Percentiles rank a stretch among this genome's conserved stretches.
phyloP scores from a whole-genome alignment of 257 asterid genomes.

The Solanum sparsipilum region DNA sequence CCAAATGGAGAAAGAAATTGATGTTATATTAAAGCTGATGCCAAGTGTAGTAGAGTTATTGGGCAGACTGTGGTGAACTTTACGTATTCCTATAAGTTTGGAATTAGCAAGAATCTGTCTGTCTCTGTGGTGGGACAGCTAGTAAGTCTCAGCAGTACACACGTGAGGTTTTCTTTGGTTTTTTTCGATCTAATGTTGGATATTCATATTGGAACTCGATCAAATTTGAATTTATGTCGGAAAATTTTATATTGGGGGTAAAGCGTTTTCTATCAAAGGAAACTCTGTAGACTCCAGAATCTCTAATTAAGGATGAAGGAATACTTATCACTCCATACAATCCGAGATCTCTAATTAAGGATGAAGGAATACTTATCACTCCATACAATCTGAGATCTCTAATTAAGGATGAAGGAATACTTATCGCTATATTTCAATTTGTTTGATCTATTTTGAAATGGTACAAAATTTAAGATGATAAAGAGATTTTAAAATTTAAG shows the following conservation, averaged over 20 bases:
- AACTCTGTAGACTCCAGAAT: not conserved
- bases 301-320: not conserved
- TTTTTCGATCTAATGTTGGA: too few relatives aligned
- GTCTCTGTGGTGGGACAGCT: not conserved
- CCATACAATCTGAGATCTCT: too few relatives aligned
- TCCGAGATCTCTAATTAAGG: too few relatives aligned
- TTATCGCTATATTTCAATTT: too few relatives aligned
- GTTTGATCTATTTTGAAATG: not conserved
- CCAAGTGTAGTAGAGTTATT: not conserved
- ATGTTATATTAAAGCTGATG: not conserved
- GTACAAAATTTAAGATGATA: not conserved
- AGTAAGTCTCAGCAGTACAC: not conserved
- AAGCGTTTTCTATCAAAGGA: too few relatives aligned
- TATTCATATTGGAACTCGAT: fast-evolving
- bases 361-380: too few relatives aligned
- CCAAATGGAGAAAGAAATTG: not conserved
- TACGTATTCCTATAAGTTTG: not conserved
- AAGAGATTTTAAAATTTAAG: too few relatives aligned
- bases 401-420: too few relatives aligned
- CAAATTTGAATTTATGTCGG: too few relatives aligned
- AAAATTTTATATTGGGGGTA: too few relatives aligned
- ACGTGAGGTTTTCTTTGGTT: not conserved
- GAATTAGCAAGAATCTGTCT: not conserved
- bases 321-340: too few relatives aligned
- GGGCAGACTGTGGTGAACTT: not conserved